A percentile compares a stretch with the other conserved stretches of the same genome.
Evolutionary conservation across 805 yeast species (phyloP).

Genomic region (Starmerella sirachaensis): DNA sequence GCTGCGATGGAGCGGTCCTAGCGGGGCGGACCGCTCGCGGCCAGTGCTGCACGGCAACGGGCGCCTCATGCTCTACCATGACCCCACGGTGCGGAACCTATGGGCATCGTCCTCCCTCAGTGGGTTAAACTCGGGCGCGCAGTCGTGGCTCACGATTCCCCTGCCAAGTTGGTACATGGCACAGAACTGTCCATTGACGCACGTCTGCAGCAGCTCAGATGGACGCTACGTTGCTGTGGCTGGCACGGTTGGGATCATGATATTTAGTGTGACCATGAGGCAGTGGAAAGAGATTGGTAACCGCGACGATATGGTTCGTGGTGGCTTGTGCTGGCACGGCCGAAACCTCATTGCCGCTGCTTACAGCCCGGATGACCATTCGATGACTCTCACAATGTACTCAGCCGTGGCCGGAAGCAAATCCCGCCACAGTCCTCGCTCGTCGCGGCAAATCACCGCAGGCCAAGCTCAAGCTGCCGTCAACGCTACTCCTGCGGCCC

Average conservation of each 20-base stretch:
- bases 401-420: slow-evolving; percentile 24
- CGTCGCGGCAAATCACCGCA: no score
- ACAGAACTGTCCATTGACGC: slow-evolving; percentile 34
- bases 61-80: slow-evolving; percentile 36
- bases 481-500: not conserved
- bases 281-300: slow-evolving; percentile 38
- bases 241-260: slow-evolving; percentile 37
- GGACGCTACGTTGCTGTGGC: slow-evolving; percentile 41
- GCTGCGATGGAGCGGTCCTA: slow-evolving; percentile 27
- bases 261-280: slow-evolving; percentile 33
- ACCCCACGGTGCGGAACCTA: slow-evolving; percentile 28
- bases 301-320: slow-evolving; percentile 28
- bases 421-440: not conserved
- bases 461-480: no score
- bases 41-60: slow-evolving; percentile 36
- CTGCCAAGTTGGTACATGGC: slow-evolving; percentile 37
- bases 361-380: slow-evolving; percentile 23
- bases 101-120: slow-evolving; percentile 18
- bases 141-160: slow-evolving; percentile 35
- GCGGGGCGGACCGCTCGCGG: slow-evolving; percentile 25
- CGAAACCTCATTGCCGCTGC: slow-evolving; percentile 28
- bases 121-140: slow-evolving; percentile 1
- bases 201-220: slow-evolving; percentile 36
- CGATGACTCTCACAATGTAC: slow-evolving; percentile 28
- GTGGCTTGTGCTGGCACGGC: slow-evolving; percentile 33